phyloP scores from a whole-genome alignment of 768 basidiomycete species.

The Tephrocybe rancida region DNA sequence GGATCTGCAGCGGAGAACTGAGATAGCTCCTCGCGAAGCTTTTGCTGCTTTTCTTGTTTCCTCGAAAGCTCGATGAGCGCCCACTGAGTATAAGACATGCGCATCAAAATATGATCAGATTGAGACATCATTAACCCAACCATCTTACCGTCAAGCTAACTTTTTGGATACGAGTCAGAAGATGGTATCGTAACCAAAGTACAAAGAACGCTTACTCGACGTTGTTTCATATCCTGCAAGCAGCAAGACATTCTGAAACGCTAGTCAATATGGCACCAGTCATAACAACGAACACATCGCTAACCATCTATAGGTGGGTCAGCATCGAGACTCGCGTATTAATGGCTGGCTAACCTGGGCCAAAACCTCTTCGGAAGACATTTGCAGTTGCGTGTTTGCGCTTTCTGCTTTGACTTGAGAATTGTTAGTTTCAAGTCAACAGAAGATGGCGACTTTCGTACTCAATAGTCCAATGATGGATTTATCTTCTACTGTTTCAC shows the following conservation, averaged over 20 bases:
- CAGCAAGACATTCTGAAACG: conserved; percentile 35
- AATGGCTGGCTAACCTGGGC: conserved; percentile 30
- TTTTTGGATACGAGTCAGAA: conserved; percentile 17
- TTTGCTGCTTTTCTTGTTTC: conserved; percentile 45
- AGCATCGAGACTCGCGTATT: background rate
- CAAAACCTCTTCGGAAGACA: conserved; percentile 43
- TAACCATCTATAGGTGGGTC: conserved; percentile 14
- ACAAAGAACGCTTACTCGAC: conserved; percentile 34
- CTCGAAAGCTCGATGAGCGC: conserved; percentile 57
- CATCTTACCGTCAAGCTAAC: conserved; percentile 37
- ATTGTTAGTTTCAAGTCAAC: background rate
- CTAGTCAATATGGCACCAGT: background rate
- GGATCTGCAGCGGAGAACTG: conserved; percentile 46
- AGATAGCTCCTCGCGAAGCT: conserved; percentile 51
- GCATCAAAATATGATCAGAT: no score
- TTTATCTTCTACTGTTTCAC: conserved; percentile 31
- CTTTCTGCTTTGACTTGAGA: conserved; percentile 37
- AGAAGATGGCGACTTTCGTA: background rate
- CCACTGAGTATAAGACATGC: conserved; percentile 46
- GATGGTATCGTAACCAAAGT: background rate
- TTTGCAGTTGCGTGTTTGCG: conserved; percentile 24
- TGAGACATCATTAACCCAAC: background rate
- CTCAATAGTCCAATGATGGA: conserved; percentile 26
- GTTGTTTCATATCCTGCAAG: conserved; percentile 57
- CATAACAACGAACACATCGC: background rate